phyloP scores from a whole-genome alignment of 352 stramenopile genomes.

The Halophytophthora polymorphica region DNA sequence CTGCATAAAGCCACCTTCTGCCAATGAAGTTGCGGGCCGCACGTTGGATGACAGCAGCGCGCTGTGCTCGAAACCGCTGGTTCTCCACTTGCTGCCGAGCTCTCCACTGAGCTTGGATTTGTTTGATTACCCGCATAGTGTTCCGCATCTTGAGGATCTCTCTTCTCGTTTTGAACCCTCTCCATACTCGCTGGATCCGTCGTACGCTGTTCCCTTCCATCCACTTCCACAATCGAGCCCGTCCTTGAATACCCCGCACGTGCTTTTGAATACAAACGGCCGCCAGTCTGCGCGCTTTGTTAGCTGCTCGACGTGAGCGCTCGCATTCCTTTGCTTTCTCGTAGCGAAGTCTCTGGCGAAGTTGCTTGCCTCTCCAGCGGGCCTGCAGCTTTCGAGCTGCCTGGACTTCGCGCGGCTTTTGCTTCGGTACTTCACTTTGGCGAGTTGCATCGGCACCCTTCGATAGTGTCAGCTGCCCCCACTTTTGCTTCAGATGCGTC shows the following conservation, averaged over 20 bases:
- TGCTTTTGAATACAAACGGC: conserved; percentile 57
- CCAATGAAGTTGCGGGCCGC: conserved; percentile 34
- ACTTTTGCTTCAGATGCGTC: conserved; percentile 25
- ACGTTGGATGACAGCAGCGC: conserved; percentile 39
- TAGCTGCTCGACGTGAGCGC: conserved; percentile 27
- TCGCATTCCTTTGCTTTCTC: conserved; percentile 35
- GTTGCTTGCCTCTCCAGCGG: conserved; percentile 40
- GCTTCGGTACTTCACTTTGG: conserved; percentile 3
- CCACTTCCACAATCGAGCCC: conserved; percentile 30
- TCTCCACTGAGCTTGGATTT: conserved; percentile 50
- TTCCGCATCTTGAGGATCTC: conserved; percentile 39
- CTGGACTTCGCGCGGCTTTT: conserved; percentile 11
- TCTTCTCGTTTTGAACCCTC: conserved; percentile 43
- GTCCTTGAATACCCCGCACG: conserved; percentile 49
- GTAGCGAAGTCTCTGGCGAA: conserved; percentile 37
- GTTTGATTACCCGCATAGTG: conserved; percentile 42
- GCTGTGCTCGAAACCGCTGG: conserved; percentile 15
- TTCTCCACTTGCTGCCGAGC: conserved; percentile 26
- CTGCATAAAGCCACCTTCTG: conserved; percentile 31
- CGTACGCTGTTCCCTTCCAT: conserved; percentile 38
- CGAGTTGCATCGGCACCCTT: conserved; percentile 4
- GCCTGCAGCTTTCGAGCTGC: conserved; percentile 49
- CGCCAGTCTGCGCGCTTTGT: conserved; percentile 24
- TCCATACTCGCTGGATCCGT: conserved; percentile 57
- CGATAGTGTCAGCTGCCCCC: conserved; percentile 17